Conservation (phyloP, 2,329 filamentous ascomycete species). For the Amesomyces nigricolor region DNA sequence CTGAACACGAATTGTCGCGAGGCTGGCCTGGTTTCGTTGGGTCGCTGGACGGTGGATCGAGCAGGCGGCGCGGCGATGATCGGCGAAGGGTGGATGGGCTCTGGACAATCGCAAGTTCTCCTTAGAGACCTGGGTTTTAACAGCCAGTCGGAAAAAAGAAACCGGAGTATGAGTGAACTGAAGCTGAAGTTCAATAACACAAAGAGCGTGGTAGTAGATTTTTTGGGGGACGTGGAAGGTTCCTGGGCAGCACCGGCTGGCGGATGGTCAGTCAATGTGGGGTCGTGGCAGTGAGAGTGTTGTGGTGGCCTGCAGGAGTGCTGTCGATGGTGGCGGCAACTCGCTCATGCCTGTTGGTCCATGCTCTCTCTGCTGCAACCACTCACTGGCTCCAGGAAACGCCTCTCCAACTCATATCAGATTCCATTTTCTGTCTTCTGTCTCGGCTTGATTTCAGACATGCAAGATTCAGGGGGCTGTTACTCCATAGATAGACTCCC, state of each 20-base stretch:
- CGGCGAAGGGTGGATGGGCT: neutral
- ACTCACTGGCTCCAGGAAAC: neutral
- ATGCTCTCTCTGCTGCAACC: conserved; percentile 1
- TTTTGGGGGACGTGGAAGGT: conserved; percentile 12
- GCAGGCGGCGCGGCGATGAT: neutral
- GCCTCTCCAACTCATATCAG: neutral
- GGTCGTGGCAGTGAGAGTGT: conserved; percentile 6
- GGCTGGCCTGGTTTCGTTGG: neutral
- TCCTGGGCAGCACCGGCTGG: conserved; percentile 13
- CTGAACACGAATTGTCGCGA: neutral
- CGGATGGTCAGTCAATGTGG: conserved; percentile 25
- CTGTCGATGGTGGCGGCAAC: conserved; percentile 8
- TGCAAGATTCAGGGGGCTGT: no score
- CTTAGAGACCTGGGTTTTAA: neutral
- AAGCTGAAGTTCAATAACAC: neutral
- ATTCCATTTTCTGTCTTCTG: no score
- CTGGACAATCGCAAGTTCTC: neutral
- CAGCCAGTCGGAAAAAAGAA: neutral
- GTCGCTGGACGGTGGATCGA: neutral
- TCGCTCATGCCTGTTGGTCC: conserved; percentile 12
- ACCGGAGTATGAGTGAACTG: neutral
- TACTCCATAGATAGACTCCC: no score
- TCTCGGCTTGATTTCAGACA: no score
- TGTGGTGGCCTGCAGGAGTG: neutral
- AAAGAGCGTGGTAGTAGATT: neutral